phyloP scores from a whole-genome alignment of 257 asterid genomes.

The Eucommia ulmoides region DNA sequence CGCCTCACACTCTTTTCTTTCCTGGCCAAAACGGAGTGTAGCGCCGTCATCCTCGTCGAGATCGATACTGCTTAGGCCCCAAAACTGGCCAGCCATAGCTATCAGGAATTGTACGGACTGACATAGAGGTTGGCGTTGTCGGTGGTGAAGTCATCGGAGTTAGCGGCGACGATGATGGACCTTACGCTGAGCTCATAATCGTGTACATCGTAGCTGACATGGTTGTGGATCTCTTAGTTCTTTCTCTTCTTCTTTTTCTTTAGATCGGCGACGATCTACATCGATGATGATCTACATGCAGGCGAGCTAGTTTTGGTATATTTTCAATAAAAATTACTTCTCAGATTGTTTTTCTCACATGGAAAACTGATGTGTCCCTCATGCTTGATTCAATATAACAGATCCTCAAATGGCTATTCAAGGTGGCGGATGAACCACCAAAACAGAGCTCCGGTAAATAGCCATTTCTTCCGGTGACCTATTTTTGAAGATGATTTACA shows the following conservation, averaged over 20 bases:
- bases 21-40: no score
- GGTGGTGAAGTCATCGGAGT: constrained; percentile 15
- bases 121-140: constrained; percentile 17
- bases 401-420: constrained; percentile 45
- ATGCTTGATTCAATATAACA: constrained; percentile 18
- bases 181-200: neutral
- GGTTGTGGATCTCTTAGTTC: no score
- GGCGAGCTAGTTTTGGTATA: constrained; percentile 32
- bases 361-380: constrained; percentile 11
- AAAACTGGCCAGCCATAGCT: constrained; percentile 69
- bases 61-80: constrained; percentile 54
- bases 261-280: no score
- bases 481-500: neutral
- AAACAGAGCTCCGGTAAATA: constrained; percentile 17
- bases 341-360: constrained; percentile 29
- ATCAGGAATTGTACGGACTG: constrained; percentile 52
- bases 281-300: no score
- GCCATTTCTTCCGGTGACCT: neutral
- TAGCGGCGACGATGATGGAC: constrained; percentile 8
- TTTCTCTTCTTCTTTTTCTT: no score
- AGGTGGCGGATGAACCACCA: constrained; percentile 26
- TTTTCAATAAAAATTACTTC: constrained; percentile 15
- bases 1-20: no score
- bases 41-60: no score
- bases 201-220: no score